Evolutionary conservation across 768 basidiomycete species (phyloP), one percentile per base, ranked within the genome.

Genomic region (Porphyrellus cyaneotinctus): DNA sequence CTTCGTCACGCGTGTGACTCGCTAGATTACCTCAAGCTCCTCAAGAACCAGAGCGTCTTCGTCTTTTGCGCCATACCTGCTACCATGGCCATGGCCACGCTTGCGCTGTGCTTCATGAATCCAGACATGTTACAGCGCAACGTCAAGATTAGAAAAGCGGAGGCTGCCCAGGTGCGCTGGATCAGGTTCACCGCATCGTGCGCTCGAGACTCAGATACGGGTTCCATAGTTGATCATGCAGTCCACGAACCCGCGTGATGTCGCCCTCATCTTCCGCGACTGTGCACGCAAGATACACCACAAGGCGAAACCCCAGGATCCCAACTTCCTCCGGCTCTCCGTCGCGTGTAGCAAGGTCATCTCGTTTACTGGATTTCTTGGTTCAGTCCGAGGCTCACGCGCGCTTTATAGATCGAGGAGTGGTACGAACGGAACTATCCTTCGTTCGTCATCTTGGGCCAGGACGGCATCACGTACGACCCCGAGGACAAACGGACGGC

Each of bases 391-490:
- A 26, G 20, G 13, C 32, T 55, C 52, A 60, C 52, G 49, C 49
- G 10, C 9, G 43, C 33, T 59, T 23, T 56, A 56, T 46, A 86
- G 91, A 91, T 98, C 67, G 95, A 97, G 62, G 83, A 85, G 71
- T 98, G 95, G 95, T 84, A 75, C 52, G 95, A 97, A 70, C 88
- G 85, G 60, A 78, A 95, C 69, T 99, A 91, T 73, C 95, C 95
- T 3, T 91, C 93, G 3, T 97, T 95, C 75, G 81, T 99, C 39
- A 18, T 58, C 1, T 52, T 65, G 23, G 59, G 58, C 11, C 43
- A 58, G 24, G 44, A 56, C 4, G 61, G 66, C 1, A 58, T 70
- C 30, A 58, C 68, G 3, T 74, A 81, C 57, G 72, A 85, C 64
- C 63, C 74, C 3, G 41, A 61, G 23, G 87, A 90, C 65, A 75